Base-by-base conservation (phyloP, 805 yeast species). In the Schwanniomyces vanrijiae region DNA sequence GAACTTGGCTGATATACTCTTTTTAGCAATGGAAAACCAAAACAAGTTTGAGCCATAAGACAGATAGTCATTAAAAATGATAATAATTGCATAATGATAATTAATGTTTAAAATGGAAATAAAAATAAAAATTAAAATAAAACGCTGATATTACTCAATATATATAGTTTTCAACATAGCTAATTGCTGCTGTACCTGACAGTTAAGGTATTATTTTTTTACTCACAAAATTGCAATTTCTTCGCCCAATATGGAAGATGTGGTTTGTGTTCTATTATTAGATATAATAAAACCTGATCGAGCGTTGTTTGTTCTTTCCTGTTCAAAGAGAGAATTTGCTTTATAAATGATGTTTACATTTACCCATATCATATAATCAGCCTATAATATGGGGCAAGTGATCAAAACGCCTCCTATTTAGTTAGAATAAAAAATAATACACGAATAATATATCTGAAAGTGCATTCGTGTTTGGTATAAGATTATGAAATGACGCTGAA, bases 1-100 rank as follows among this genome's bases (percentile, higher is more conserved):
- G 73, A 68, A 1, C 68, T 52, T 11, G 72, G 67, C 42, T 63
- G 64, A 51, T 52, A 65, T 20, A 63, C 20, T 9, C 66, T 50
- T 45, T 61, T 62, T 14, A 11, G 20, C 28, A 46, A 33, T 9
- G 48, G 44, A 31, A 18, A 10, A 31, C 35, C 3, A 3, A 31
- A 31, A 14, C 20, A 7, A 16, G 7, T 8, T 31, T 31, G 35
- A 16, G 35, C 35, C 20, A 16, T 14, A 2, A 31, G 19, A 5
- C 18, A 14, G 16, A 14, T 3, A 31, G 20, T 16, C 5, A 31
- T n/a, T 14, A 31, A 14, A 16, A 11, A 5, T 31, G 35, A 31
- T 14, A 31, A 26, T 26, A 26, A 26, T 6, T 26, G 8, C 35
- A 31, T 31, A 31, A 10, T 25, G 3, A 25, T 4, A 10, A 28